Percentiles rank a stretch among this genome's conserved stretches.
Evolutionary conservation across 768 basidiomycete genomes (phyloP).

Genomic region (Calocybe indica): DNA sequence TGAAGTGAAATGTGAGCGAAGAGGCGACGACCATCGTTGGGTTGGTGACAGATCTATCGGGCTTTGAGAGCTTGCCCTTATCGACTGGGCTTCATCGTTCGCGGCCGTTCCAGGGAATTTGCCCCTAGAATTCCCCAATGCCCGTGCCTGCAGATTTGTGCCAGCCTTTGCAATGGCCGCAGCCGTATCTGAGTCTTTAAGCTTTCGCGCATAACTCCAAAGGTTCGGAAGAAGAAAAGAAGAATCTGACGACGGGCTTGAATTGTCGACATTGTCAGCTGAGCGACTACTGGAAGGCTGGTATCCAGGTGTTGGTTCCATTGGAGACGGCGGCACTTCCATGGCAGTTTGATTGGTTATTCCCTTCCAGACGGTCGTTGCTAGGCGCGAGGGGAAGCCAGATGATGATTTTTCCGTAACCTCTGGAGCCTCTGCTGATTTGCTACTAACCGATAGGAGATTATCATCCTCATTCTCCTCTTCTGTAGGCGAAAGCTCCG

Average conservation of each 20-base stretch:
- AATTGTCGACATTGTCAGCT: no score
- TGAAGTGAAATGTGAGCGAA: conserved; percentile 52
- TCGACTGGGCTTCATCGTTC: conserved; percentile 1
- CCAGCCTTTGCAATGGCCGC: conserved; percentile 69
- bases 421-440: conserved; percentile 37
- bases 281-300: no score
- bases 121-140: conserved; percentile 41
- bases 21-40: conserved; percentile 44
- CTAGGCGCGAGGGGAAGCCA: conserved; percentile 46
- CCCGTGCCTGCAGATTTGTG: conserved; percentile 70
- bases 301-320: conserved; percentile 20
- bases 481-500: conserved; percentile 26
- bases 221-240: conserved; percentile 31
- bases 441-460: conserved; percentile 28
- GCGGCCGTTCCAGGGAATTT: conserved; percentile 1
- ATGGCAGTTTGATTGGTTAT: conserved; percentile 72
- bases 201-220: conserved; percentile 69
- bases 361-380: conserved; percentile 68
- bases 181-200: conserved; percentile 67
- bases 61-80: conserved; percentile 31
- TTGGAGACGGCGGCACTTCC: conserved; percentile 48
- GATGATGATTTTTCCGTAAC: conserved; percentile 10
- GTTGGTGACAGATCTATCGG: conserved; percentile 19
- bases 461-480: conserved; percentile 31
- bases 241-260: neutral